These are phyloP conservation scores for Fusarium sp. DNA, from an alignment of 2,329 filamentous ascomycete species.

Conservation along the genomic window DNA sequence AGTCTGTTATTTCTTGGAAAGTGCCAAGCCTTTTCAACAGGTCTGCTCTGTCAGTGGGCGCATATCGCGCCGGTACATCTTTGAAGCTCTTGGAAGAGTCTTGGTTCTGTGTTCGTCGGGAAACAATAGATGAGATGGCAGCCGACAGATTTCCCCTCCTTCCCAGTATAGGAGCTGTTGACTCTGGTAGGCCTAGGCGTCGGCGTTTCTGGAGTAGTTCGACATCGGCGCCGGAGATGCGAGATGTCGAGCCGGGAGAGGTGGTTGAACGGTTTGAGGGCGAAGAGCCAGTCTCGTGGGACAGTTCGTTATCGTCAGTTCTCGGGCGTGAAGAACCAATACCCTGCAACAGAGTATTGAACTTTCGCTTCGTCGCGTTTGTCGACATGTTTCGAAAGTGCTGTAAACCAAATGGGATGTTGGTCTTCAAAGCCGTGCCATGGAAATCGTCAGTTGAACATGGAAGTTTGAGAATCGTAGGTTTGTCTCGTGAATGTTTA, in stretches of 20 bases:
- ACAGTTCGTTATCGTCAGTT: conserved; percentile 16
- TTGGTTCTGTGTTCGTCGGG: conserved; percentile 43
- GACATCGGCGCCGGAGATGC: conserved; percentile 51
- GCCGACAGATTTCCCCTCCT: conserved; percentile 40
- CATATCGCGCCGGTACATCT: conserved; percentile 75
- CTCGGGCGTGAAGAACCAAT: conserved; percentile 64
- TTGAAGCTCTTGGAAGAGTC: conserved; percentile 39
- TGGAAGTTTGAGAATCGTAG: not conserved
- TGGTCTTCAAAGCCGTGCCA: not conserved
- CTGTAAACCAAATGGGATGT: not conserved
- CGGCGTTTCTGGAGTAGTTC: conserved; percentile 68
- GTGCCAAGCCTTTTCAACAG: conserved; percentile 87
- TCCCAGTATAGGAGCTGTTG: conserved; percentile 54
- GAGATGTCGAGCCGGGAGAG: conserved; percentile 26
- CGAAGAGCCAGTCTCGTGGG: conserved; percentile 23
- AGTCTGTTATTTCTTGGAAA: conserved; percentile 91
- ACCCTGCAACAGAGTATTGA: conserved; percentile 80
- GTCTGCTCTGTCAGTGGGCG: conserved; percentile 86
- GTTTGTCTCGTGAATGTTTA: not conserved
- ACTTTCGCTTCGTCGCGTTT: conserved; percentile 87
- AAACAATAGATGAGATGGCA: conserved; percentile 47
- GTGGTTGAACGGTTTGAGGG: conserved; percentile 29
- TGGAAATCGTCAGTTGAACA: not conserved
- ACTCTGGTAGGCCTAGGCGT: conserved; percentile 62
- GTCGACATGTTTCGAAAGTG: conserved; percentile 60